phyloP scores from a whole-genome alignment of 2,329 filamentous ascomycete genomes.

The Epichloe hybrida region DNA sequence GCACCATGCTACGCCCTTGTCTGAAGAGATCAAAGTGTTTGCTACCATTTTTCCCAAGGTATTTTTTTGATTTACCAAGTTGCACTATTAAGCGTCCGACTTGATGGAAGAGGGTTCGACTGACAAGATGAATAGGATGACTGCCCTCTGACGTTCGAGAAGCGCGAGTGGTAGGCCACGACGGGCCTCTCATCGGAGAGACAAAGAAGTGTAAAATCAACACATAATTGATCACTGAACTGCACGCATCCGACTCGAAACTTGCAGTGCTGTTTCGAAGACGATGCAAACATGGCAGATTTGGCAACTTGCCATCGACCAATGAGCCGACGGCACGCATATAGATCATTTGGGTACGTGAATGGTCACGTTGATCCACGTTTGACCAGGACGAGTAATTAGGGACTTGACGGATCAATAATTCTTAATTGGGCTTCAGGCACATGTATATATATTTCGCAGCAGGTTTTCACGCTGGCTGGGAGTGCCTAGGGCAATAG shows the following conservation, averaged over 20 bases:
- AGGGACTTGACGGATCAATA: background rate
- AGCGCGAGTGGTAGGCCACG: conserved; percentile 31
- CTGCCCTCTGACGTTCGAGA: conserved; percentile 62
- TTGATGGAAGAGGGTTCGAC: background rate
- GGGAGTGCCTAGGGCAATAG: no score
- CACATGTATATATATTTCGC: conserved; percentile 2
- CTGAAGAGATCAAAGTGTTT: conserved; percentile 96
- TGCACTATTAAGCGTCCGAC: no score
- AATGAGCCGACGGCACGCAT: conserved; percentile 2
- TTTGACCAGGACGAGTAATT: background rate
- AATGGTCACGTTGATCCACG: conserved; percentile 2
- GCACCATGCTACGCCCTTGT: conserved; percentile 69
- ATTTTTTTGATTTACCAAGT: conserved; percentile 18
- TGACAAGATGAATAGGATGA: conserved; percentile 47
- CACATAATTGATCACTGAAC: no score
- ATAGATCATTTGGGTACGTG: conserved; percentile 3
- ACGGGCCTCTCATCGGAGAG: background rate
- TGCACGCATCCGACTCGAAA: background rate
- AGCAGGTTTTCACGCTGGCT: background rate
- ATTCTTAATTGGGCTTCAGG: conserved; percentile 3
- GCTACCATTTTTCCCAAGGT: conserved; percentile 97
- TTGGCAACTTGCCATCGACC: background rate
- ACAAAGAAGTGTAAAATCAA: background rate
- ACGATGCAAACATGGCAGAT: background rate
- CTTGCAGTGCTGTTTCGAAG: background rate